Base-by-base conservation (phyloP, 2,329 filamentous ascomycete species). In the Aspergillus thermomutatus region DNA sequence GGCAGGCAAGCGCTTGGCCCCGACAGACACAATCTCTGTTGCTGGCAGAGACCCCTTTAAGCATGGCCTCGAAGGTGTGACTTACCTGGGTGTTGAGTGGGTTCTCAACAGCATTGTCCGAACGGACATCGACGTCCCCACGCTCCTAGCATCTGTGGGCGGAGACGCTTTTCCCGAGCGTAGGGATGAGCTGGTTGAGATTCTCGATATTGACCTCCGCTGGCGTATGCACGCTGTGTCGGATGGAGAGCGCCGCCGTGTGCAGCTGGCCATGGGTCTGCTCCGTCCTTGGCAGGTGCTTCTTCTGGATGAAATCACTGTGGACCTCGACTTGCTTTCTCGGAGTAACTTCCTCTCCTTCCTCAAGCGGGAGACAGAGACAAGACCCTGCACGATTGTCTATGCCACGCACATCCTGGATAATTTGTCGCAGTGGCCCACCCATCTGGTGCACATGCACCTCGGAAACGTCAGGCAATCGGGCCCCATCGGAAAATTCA, bases 321-420 rank as follows among this genome's bases (percentile, higher is more conserved):
- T 99, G 8, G 94, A 99, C 73, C 80, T 99, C 59, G 94, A 99
- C 74, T 83, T 99, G 56, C 82, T 97, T 58, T 90, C 86, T 54
- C 84, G 94, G 17, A 87, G 87, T 66, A 88, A 92, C 71, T 99
- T 99, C 73, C 81, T 99, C 31, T 81, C 77, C 46, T 99, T 93
- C 80, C 76, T 99, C 69, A 92, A 92, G 76, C 80, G 81, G 58
- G 94, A 99, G 84, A 97, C 93, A 0, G 89, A 93, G 76, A 79
- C 71, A 7, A 82, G 93, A 53, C 82, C 86, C 41, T 97, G 92
- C 71, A 97, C 94, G 4, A 90, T 99, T 66, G 92, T 99, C 28
- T 99, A 99, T 72, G 94, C 94, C 7, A 99, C 94, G 14, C 94
- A 99, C 75, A 97, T 99, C 62, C 78, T 99, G 64, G 94, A 99